Conservation (phyloP, 2,329 filamentous ascomycete genomes). For the Clonostachys rhizophaga region DNA sequence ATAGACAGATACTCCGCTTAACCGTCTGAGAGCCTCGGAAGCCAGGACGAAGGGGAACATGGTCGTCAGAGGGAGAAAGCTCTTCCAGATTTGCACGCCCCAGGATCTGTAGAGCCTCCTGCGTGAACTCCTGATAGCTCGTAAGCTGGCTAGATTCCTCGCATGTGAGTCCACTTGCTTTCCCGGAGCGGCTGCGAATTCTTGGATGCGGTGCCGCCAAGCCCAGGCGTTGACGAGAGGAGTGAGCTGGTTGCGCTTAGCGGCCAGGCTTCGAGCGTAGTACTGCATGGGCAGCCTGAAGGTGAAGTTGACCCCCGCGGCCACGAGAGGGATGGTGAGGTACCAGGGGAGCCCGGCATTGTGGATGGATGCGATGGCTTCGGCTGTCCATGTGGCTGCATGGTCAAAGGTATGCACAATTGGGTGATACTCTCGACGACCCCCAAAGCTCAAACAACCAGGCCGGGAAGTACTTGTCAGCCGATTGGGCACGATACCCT, state of each 20-base stretch:
- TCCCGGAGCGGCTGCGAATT: neutral
- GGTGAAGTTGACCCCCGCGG: constrained; percentile 36
- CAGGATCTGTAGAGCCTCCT: constrained; percentile 23
- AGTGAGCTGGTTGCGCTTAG: constrained; percentile 17
- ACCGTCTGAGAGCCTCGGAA: constrained; percentile 44
- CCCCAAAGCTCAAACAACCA: neutral
- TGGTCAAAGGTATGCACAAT: constrained; percentile 1
- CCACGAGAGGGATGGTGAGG: constrained; percentile 46
- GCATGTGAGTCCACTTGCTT: neutral
- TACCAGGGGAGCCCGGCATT: constrained; percentile 45
- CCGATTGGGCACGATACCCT: too few species aligned
- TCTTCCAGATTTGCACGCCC: constrained; percentile 42
- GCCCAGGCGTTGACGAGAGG: constrained; percentile 24
- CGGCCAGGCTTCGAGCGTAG: constrained; percentile 27
- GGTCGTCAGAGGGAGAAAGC: constrained; percentile 24
- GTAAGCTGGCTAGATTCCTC: neutral
- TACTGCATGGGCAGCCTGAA: constrained; percentile 40
- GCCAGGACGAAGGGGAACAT: constrained; percentile 44
- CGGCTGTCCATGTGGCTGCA: constrained; percentile 29
- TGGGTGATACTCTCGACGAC: neutral
- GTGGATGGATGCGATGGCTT: constrained; percentile 38
- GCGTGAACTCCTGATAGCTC: neutral
- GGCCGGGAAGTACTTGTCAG: too few species aligned
- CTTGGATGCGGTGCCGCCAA: neutral
- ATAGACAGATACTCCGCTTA: constrained; percentile 25